A percentile compares a stretch with the other conserved stretches of the same genome.
These are phyloP conservation scores for Chenopodium quinoa DNA, from an alignment of 148 eudicot species.

Conservation along the genomic window DNA sequence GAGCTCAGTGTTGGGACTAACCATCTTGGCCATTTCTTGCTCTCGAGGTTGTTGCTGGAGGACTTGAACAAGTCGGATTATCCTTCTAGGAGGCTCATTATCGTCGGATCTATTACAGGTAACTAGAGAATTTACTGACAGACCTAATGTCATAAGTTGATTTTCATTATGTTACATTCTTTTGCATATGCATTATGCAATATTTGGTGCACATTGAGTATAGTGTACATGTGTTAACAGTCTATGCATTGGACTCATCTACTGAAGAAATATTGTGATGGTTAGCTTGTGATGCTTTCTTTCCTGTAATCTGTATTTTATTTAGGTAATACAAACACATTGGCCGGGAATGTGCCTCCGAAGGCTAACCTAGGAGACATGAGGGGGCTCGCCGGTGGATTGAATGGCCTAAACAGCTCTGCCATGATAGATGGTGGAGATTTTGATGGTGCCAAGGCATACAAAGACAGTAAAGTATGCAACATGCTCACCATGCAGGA, in stretches of 20 bases:
- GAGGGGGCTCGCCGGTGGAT: slow-evolving; percentile 78
- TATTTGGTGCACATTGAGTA: too few species aligned
- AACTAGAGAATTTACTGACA: not conserved
- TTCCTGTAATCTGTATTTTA: not conserved
- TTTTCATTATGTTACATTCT: too few species aligned
- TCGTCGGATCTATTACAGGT: slow-evolving; percentile 96
- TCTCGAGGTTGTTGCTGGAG: slow-evolving; percentile 63
- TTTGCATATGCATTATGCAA: too few species aligned
- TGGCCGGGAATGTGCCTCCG: slow-evolving; percentile 94
- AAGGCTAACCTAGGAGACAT: slow-evolving; percentile 89
- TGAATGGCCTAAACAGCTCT: slow-evolving; percentile 70
- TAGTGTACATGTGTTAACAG: too few species aligned
- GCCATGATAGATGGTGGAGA: slow-evolving; percentile 91
- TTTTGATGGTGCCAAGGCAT: slow-evolving; percentile 91
- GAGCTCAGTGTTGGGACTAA: slow-evolving; percentile 89
- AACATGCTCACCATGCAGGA: slow-evolving; percentile 97
- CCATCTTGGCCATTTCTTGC: slow-evolving; percentile 83
- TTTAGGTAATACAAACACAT: slow-evolving; percentile 82
- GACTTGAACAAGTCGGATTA: slow-evolving; percentile 72
- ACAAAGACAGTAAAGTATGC: slow-evolving; percentile 92
- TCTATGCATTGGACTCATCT: not conserved
- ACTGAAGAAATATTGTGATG: not conserved
- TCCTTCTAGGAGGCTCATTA: slow-evolving; percentile 66
- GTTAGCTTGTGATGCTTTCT: not conserved
- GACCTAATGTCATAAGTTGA: too few species aligned